Evolutionary conservation across 2,329 filamentous ascomycete species (phyloP).

Genomic region (Purpureocillium lavendulum): DNA sequence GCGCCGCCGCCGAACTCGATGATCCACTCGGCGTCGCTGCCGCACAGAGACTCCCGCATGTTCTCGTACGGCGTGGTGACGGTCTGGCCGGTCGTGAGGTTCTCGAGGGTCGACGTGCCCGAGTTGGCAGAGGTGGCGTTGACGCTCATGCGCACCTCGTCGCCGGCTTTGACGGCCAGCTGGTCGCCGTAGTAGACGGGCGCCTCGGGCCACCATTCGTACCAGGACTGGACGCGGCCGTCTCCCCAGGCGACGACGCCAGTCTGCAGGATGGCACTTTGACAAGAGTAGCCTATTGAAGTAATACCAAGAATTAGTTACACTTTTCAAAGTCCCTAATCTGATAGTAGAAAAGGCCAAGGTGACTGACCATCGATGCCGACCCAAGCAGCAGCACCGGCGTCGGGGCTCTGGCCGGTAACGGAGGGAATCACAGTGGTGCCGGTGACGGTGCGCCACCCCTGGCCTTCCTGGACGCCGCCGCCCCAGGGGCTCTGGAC

Average conservation of each 20-base stretch:
- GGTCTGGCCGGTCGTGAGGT: conserved; percentile 38
- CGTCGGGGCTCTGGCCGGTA: too few species aligned
- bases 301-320: too few species aligned
- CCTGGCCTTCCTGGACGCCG: too few species aligned
- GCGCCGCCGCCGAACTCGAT: conserved; percentile 24
- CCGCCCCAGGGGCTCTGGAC: too few species aligned
- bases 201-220: too few species aligned
- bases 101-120: conserved; percentile 22
- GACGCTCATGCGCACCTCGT: conserved; percentile 18
- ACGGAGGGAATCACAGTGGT: too few species aligned
- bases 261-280: conserved; percentile 27
- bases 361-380: conserved; percentile 27
- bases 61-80: conserved; percentile 39
- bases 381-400: conserved; percentile 26
- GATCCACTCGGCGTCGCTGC: conserved; percentile 14
- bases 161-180: conserved; percentile 14
- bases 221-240: too few species aligned
- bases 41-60: conserved; percentile 30
- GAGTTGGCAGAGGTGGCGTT: conserved; percentile 22
- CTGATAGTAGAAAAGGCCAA: too few species aligned
- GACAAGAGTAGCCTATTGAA: conserved; percentile 23
- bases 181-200: too few species aligned
- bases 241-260: conserved; percentile 17
- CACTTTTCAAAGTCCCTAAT: too few species aligned
- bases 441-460: too few species aligned